These are phyloP conservation scores for Mortierella alpina DNA, from an alignment of 192 early-diverging fungal species.

Conservation along the genomic window DNA sequence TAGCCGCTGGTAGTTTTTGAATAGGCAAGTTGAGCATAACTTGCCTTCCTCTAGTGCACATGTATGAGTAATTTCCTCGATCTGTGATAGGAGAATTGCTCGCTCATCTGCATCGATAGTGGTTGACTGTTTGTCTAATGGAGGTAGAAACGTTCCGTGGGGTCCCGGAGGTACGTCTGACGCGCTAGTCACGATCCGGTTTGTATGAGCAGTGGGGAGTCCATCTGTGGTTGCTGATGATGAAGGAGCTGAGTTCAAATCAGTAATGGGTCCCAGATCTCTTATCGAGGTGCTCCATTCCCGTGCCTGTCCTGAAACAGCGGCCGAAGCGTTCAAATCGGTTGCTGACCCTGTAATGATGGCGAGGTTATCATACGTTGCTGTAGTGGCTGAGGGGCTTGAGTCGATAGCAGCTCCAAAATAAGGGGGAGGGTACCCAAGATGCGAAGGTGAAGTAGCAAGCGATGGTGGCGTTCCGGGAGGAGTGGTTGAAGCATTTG, in stretches of 20 bases:
- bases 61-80: constrained; percentile 19
- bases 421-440: too few relatives aligned
- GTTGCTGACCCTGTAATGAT: too few relatives aligned
- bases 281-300: too few relatives aligned
- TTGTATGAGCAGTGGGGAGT: constrained; percentile 9
- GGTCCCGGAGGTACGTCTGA: constrained; percentile 8
- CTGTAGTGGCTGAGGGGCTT: too few relatives aligned
- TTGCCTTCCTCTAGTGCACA: constrained; percentile 9
- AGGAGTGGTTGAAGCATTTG: constrained; percentile 6
- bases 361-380: too few relatives aligned
- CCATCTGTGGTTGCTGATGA: too few relatives aligned
- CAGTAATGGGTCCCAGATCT: too few relatives aligned
- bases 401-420: too few relatives aligned
- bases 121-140: constrained; percentile 14
- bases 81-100: constrained; percentile 19
- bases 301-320: too few relatives aligned
- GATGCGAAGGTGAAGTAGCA: constrained; percentile 17
- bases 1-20: constrained; percentile 23
- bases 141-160: constrained; percentile 1
- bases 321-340: too few relatives aligned
- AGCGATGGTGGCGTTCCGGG: constrained; percentile 12
- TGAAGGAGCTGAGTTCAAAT: too few relatives aligned
- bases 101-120: constrained; percentile 10
- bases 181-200: neutral
- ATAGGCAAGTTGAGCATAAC: constrained; percentile 17